Base-by-base conservation (phyloP, 2,329 filamentous ascomycete species). In the Polychaeton citri region DNA sequence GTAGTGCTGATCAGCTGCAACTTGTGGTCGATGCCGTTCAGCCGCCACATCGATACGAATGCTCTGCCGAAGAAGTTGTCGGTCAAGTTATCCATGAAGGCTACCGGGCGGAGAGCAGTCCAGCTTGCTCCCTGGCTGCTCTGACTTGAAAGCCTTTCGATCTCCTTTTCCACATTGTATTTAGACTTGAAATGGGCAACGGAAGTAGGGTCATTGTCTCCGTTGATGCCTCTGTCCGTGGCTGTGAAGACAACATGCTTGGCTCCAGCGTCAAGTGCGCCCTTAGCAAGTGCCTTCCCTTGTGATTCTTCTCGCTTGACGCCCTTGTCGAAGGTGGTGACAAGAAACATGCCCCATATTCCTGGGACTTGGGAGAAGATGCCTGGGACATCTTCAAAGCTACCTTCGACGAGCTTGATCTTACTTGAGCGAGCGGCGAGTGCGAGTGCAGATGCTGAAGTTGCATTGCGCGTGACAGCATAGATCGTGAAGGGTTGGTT, bases 101-200 rank as follows among this genome's bases (percentile, higher is more conserved):
- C 71, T 0, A 71, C 68, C 0, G 76, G 76, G 3, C 75, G 66
- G 2, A 80, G 57, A 26, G 80, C 69, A 0, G 72, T 77, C 68
- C 71, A 80, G 5, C 56, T 57, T 72, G 76, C 75, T 0, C 47
- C 53, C 7, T 59, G 58, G 5, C 60, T 57, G 3, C 55, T 54
- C 6, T 60, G 48, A 1, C 59, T 61, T 1, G 59, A 58, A 13
- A 56, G 57, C 4, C 58, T 43, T 19, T 58, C 55, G n/a, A 81
- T 64, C 43, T 81, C 63, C 35, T 68, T 57, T 56, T 81, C 78
- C 46, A 81, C 74, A 8, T 66, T 53, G 45, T 72, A 65, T 51
- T 81, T 81, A 45, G 37, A 43, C 39, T 64, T 63, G 52, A 81
- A 81, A 52, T 81, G 75, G 0, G 72, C 71, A 32, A 80, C 63